Base-by-base conservation (phyloP, 1,139 yeast species). In the Hyphopichia wangnamkhiaoensis region DNA sequence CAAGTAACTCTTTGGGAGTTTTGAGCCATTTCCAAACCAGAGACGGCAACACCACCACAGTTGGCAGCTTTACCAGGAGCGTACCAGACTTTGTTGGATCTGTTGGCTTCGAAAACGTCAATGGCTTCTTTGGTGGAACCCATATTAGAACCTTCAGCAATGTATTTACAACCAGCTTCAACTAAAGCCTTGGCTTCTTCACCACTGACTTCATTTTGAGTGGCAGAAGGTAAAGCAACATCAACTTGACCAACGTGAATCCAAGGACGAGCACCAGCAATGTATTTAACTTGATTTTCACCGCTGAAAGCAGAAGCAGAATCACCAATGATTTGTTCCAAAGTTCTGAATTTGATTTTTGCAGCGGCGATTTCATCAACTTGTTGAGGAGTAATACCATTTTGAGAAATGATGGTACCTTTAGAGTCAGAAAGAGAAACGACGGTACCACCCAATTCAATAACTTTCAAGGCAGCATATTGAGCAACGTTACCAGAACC, bases 401-500 rank as follows among this genome's bases (percentile, higher is more conserved):
- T 59, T 65, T 83, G 84, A 43, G 84, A 72, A 52, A 90, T 74
- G 60, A 88, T 84, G 42, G 93, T 57, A 69, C 98, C 98, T 75
- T 84, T 85, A 39, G 98, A 91, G 74, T 93, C 98, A 43, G 96
- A 89, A 53, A 93, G 77, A 34, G 97, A 88, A 40, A 90, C 87
- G 58, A 93, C 98, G 49, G 80, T 84, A 61, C 96, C 97, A 55
- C 98, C 98, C 58, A 93, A 82, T 76, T 93, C 97, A 50, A 91
- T 89, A 50, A 86, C 95, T 81, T 93, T 93, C 67, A 91, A 80
- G 43, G 98, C 98, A 59, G 98, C 98, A 73, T 79, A 93, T 78
- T 93, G 98, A 46, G 98, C 98, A 65, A 93, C 98, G 71, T 93
- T 93, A 74, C 98, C 98, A 50, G 96, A 84, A 66, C 98, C 98